Base-by-base conservation (phyloP, 2,329 filamentous ascomycete genomes). In the Apiospora arundinis region DNA sequence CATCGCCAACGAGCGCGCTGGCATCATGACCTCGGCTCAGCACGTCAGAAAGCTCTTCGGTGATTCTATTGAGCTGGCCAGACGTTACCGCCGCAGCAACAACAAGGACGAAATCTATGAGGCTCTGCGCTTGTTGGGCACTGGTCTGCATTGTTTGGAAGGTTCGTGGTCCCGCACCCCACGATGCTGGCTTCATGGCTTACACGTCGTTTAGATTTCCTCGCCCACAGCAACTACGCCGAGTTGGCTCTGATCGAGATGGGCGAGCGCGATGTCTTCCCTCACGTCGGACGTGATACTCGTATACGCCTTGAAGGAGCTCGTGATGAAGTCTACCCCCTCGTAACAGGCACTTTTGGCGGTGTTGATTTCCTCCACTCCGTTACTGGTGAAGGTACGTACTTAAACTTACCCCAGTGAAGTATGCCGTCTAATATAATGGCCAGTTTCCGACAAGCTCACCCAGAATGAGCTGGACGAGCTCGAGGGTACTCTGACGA, bases 281-380 rank as follows among this genome's bases (percentile, higher is more conserved):
- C 95, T 37, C 95, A 97, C 78, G 93, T 96, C 70, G 95, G 95
- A 46, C 87, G 90, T 71, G 84, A 89, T 76, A 94, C 94, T n/a
- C 84, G 85, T 78, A 85, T 97, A 40, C 85, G 89, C 65, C 86
- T 98, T 40, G 85, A 88, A 45, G 94, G 93, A 63, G 92, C 89
- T 71, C 86, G 87, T 28, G 79, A 86, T 45, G 78, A 87, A 5
- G 93, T 97, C 73, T 97, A 93, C 77, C 95, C 95, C 8, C 85
- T 95, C 73, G 88, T 97, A 63, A 98, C 95, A 1, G 95, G 95
- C 72, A 98, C 95, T 8, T 98, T 98, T 81, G 95, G 95, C 73
- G 95, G 95, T 74, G 95, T 97, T 18, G 95, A 98, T 78, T 98
- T 98, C 83, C 85, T 97, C 73, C 94, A 97, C 84, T 96, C 93